Evolutionary conservation across 345 rosid genomes (phyloP).

Genomic region (Brassica carinata): DNA sequence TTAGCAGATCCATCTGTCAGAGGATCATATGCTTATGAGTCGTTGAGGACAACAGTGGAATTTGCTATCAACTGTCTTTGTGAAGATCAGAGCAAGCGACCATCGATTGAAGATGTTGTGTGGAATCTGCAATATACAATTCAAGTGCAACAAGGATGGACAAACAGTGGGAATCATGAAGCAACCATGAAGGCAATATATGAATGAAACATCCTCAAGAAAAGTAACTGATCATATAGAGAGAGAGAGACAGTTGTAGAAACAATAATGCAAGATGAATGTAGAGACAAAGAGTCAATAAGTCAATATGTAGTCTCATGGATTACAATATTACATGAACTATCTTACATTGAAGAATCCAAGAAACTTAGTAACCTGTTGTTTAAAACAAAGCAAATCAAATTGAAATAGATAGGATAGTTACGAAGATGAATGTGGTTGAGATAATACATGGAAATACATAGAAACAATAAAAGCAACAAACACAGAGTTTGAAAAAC

Average conservation of each 20-base stretch:
- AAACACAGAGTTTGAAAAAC: conserved; percentile 33
- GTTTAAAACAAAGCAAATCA: neutral
- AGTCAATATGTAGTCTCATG: conserved; percentile 17
- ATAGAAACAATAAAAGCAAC: conserved; percentile 24
- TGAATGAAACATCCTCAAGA: neutral
- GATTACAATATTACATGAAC: neutral
- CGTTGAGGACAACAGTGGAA: conserved; percentile 69
- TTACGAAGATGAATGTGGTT: conserved; percentile 9
- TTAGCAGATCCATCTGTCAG: conserved; percentile 59
- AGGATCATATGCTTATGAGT: conserved; percentile 78
- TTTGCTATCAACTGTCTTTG: conserved; percentile 74
- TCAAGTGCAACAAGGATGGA: conserved; percentile 93
- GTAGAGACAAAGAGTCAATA: neutral
- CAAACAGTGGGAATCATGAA: conserved; percentile 60
- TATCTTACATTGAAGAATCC: neutral
- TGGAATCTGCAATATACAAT: conserved; percentile 92
- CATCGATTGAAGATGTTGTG: conserved; percentile 84
- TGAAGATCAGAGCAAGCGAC: conserved; percentile 58
- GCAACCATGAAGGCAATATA: conserved; percentile 39
- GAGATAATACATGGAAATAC: conserved; percentile 10
- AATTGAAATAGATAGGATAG: conserved; percentile 11
- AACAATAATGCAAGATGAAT: neutral
- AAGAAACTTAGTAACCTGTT: neutral
- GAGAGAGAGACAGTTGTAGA: neutral
- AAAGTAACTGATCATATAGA: neutral